phyloP scores from a whole-genome alignment of 495 filamentous ascomycete species.

The Filosporella fistucella region DNA sequence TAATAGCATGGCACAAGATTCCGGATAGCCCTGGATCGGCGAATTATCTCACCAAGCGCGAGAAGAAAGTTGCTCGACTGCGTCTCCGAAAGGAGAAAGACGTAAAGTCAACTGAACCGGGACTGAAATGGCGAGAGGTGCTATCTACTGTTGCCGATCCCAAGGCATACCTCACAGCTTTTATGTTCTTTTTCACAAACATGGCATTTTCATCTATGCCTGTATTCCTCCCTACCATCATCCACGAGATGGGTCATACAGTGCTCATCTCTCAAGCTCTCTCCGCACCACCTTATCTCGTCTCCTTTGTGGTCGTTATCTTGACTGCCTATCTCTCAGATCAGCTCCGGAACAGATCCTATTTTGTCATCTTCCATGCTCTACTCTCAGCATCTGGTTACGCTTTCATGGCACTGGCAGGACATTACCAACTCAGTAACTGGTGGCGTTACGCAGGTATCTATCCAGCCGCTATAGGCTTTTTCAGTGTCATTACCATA shows the following conservation, averaged over 20 bases:
- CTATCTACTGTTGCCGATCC: conserved; percentile 53
- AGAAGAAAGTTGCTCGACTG: conserved; percentile 68
- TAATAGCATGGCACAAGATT: conserved; percentile 65
- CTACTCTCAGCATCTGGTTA: conserved; percentile 58
- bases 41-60: conserved; percentile 63
- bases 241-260: conserved; percentile 71
- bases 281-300: conserved; percentile 73
- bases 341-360: conserved; percentile 54
- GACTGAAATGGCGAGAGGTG: conserved; percentile 48
- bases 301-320: conserved; percentile 69
- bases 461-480: conserved; percentile 65
- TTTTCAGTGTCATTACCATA: conserved; percentile 67
- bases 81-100: conserved; percentile 39
- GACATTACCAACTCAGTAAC: conserved; percentile 17
- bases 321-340: conserved; percentile 67
- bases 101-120: not conserved
- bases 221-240: conserved; percentile 80
- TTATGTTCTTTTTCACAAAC: conserved; percentile 54
- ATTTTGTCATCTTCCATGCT: conserved; percentile 58
- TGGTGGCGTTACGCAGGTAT: conserved; percentile 59
- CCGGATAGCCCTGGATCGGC: conserved; percentile 70
- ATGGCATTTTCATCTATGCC: conserved; percentile 75
- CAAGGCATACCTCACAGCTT: conserved; percentile 62
- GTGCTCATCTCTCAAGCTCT: conserved; percentile 70
- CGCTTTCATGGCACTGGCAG: conserved; percentile 46